A percentile compares a stretch with the other conserved stretches of the same genome.
phyloP scores from a whole-genome alignment of 176 grass and related monocot genomes.

The Puya raimondii region DNA sequence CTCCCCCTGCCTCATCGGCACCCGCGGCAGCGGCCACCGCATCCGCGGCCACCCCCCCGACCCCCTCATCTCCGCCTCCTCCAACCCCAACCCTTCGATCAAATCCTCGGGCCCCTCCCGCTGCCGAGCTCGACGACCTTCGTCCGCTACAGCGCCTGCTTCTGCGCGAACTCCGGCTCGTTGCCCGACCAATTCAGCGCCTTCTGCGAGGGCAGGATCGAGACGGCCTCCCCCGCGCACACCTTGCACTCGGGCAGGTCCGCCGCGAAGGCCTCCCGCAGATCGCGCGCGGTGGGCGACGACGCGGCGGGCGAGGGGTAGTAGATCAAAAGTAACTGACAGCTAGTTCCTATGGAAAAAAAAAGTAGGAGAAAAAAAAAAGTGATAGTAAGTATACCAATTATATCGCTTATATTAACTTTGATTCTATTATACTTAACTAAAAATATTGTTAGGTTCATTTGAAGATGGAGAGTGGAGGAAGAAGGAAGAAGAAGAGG shows the following conservation, averaged over 20 bases:
- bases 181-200: conserved; percentile 17
- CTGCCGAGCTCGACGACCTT: not conserved
- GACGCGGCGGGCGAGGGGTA: conserved; percentile 56
- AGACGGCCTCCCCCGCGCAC: conserved; percentile 14
- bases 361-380: too few species aligned
- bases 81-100: conserved; percentile 16
- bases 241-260: conserved; percentile 43
- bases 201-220: conserved; percentile 26
- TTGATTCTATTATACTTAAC: too few species aligned
- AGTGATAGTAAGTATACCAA: too few species aligned
- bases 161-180: not conserved
- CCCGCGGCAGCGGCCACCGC: conserved; percentile 39
- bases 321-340: too few species aligned
- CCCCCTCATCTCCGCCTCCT: conserved; percentile 6
- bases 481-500: too few species aligned
- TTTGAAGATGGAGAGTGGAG: too few species aligned
- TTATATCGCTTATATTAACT: too few species aligned
- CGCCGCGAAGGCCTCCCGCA: conserved; percentile 55
- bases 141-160: not conserved
- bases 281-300: conserved; percentile 59
- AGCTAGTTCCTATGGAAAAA: too few species aligned
- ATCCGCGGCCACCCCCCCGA: conserved; percentile 18
- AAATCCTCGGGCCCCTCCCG: conserved; percentile 10
- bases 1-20: conserved; percentile 61
- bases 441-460: too few species aligned